Base-by-base conservation (phyloP, 352 stramenopile genomes). In the Discostella stelligera region DNA sequence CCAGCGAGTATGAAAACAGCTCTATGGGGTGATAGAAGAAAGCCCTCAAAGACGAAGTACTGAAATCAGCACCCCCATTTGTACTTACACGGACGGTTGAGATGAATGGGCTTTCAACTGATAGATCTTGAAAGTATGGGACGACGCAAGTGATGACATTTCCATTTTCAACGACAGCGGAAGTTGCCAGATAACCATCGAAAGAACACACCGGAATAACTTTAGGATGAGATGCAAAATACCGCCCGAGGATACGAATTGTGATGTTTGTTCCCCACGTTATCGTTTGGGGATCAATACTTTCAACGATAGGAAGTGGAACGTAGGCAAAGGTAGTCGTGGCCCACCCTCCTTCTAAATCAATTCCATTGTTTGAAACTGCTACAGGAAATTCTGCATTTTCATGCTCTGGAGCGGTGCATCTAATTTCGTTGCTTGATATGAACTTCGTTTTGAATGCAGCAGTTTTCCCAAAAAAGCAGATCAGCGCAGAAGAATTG, bases 341-440 rank as follows among this genome's bases (percentile, higher is more conserved):
- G 27, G 23, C 44, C 61, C 23, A 56, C n/a, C 54, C 55, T 30
- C 56, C 71, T 44, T 77, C 69, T 16, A 66, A 72, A 58, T 79
- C 71, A 55, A 79, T 20, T 8, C 71, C 71, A 67, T 79, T 79
- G 39, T 79, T 79, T 16, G 71, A 79, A 13, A 79, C 53, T 27
- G 62, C 21, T 25, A 79, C 14, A n/a, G 46, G 21, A 25, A 72
- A 66, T 13, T 79, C 54, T 63, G 61, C 63, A 27, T 71, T 32
- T 25, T 54, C 27, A 16, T 62, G 53, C 2, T 48, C 20, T 14
- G 71, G 71, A 54, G 53, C 61, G 20, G 14, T 30, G 27, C 61
- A 79, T 8, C 18, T 13, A 14, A 79, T 41, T 2, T n/a, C 52
- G 20, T 79, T 54, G 10, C 62, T 58, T 53, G 71, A 79, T 32